A percentile compares a stretch with the other conserved stretches of the same genome.
Conservation (phyloP, 768 basidiomycete genomes). For the Amanita pseudoporphyria region DNA sequence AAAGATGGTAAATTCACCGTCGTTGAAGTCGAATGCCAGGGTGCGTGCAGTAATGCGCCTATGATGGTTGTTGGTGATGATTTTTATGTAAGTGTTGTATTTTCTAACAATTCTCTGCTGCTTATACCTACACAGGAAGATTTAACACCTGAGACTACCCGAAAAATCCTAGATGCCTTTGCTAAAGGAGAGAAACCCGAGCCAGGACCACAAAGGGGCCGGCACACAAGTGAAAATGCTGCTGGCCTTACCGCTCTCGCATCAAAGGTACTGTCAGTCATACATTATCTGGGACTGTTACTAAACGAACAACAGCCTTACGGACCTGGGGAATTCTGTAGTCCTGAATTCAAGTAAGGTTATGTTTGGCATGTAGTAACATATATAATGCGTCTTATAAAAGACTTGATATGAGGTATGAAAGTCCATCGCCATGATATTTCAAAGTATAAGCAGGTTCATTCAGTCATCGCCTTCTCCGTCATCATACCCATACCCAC, state of each 20-base stretch:
- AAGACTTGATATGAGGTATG: neutral
- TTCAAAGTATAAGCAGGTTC: neutral
- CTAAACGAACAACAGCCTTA: constrained; percentile 53
- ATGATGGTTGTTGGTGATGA: constrained; percentile 97
- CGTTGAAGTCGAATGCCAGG: constrained; percentile 97
- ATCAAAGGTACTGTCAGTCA: constrained; percentile 43
- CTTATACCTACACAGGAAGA: constrained; percentile 53
- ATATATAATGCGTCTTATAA: neutral
- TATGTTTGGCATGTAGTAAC: constrained; percentile 10
- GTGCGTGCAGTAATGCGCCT: constrained; percentile 95
- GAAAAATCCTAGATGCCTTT: constrained; percentile 72
- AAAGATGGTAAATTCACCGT: constrained; percentile 95
- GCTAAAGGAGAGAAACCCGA: constrained; percentile 78
- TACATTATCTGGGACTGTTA: constrained; percentile 4
- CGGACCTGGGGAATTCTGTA: constrained; percentile 87
- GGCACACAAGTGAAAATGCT: constrained; percentile 87
- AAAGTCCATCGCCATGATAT: neutral
- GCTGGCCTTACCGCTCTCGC: constrained; percentile 79
- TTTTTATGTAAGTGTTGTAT: constrained; percentile 66
- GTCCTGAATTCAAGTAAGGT: constrained; percentile 71
- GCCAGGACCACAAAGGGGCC: constrained; percentile 86
- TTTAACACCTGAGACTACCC: constrained; percentile 66
- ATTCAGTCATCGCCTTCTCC: constrained; percentile 75
- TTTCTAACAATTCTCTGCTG: neutral
- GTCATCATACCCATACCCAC: constrained; percentile 65